Evolutionary conservation across 2,329 filamentous ascomycete species (phyloP).

Genomic region (Cladosporium colombiae): DNA sequence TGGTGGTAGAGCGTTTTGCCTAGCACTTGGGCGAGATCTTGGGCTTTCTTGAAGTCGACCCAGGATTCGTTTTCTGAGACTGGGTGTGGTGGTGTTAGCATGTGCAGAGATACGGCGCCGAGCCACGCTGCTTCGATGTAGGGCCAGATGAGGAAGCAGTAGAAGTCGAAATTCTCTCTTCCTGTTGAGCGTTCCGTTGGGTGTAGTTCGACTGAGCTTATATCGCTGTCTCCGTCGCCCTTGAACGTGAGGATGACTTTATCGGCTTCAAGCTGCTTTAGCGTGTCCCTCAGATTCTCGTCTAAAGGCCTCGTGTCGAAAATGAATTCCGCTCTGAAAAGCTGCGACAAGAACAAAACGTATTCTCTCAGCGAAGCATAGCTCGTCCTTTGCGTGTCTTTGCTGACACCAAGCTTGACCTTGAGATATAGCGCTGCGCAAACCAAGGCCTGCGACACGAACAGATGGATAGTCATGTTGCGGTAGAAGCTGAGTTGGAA

Average conservation of each 20-base stretch:
- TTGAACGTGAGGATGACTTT: slow-evolving; percentile 70
- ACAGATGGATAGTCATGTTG: slow-evolving; percentile 99
- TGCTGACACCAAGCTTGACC: slow-evolving; percentile 88
- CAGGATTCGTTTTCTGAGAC: slow-evolving; percentile 63
- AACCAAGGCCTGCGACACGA: slow-evolving; percentile 89
- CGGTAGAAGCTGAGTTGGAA: slow-evolving; percentile 98
- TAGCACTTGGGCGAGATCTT: slow-evolving; percentile 73
- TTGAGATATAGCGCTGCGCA: slow-evolving; percentile 86
- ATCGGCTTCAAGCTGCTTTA: slow-evolving; percentile 75
- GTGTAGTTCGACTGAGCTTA: slow-evolving; percentile 72
- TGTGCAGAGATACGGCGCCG: slow-evolving; percentile 82
- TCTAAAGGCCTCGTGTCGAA: slow-evolving; percentile 84
- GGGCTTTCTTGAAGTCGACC: slow-evolving; percentile 55
- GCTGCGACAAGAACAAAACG: slow-evolving; percentile 84
- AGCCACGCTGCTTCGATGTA: slow-evolving; percentile 96
- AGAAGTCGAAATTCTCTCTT: slow-evolving; percentile 96
- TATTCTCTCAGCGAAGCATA: slow-evolving; percentile 74
- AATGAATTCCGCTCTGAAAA: slow-evolving; percentile 96
- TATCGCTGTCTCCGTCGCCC: slow-evolving; percentile 47
- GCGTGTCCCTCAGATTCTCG: slow-evolving; percentile 76
- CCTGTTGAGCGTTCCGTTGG: slow-evolving; percentile 74
- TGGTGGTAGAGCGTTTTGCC: slow-evolving; percentile 98
- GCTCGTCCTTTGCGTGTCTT: slow-evolving; percentile 64
- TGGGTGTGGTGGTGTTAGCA: slow-evolving; percentile 63
- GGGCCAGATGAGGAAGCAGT: slow-evolving; percentile 97